Evolutionary conservation across 106 monocot genomes (phyloP).

Genomic region (Dendrobium huoshanense): DNA sequence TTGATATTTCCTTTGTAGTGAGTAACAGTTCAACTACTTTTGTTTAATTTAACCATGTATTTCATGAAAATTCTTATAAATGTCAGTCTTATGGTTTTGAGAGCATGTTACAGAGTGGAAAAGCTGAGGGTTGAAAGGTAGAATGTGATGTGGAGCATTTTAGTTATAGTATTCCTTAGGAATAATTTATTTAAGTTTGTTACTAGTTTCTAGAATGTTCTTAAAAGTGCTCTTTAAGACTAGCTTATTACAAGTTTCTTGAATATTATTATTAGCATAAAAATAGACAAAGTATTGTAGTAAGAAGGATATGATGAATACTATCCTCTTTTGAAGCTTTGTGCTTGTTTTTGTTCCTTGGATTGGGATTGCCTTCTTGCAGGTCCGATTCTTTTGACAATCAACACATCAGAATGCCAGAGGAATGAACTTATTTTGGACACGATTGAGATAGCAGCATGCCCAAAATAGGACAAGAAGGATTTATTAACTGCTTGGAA

Average conservation of each 20-base stretch:
- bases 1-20: background rate
- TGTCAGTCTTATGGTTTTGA: background rate
- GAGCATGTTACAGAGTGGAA: background rate
- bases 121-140: background rate
- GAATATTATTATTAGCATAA: too few species aligned
- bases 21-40: background rate
- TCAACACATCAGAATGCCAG: background rate
- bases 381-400: too few species aligned
- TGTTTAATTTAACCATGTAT: background rate
- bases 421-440: background rate
- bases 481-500: background rate
- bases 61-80: background rate
- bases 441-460: background rate
- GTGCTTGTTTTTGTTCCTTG: too few species aligned
- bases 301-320: too few species aligned
- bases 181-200: too few species aligned
- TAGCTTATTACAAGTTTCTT: too few species aligned
- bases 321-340: too few species aligned
- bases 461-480: background rate
- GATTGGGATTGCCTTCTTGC: too few species aligned
- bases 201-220: too few species aligned
- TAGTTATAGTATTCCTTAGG: too few species aligned
- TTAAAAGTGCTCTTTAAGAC: too few species aligned
- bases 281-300: too few species aligned
- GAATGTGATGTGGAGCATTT: background rate